Evolutionary conservation across 2,329 filamentous ascomycete species (phyloP).

Genomic region (Teratosphaeria destructans): DNA sequence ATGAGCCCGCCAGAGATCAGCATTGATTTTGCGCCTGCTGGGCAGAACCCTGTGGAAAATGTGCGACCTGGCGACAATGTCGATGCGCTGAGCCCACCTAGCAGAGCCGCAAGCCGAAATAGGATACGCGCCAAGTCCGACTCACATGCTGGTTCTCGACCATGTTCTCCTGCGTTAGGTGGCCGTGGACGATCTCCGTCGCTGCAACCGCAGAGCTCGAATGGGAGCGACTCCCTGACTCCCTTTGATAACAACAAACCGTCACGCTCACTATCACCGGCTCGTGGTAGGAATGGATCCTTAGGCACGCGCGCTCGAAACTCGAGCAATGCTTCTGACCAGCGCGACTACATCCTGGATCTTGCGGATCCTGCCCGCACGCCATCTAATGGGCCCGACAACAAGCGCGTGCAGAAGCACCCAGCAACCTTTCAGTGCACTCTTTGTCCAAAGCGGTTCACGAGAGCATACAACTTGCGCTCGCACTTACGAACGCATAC

Average conservation of each 20-base stretch:
- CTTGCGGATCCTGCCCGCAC: conserved; percentile 82
- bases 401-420: conserved; percentile 89
- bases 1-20: conserved; percentile 94
- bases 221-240: conserved; percentile 29
- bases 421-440: conserved; percentile 93
- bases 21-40: conserved; percentile 76
- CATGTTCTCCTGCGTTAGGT: conserved; percentile 29
- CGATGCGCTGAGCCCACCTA: conserved; percentile 73
- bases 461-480: conserved; percentile 87
- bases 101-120: conserved; percentile 34
- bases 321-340: conserved; percentile 43
- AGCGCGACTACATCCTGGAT: conserved; percentile 73
- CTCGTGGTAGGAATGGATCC: conserved; percentile 24
- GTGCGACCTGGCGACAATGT: conserved; percentile 48
- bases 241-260: conserved; percentile 28
- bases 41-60: conserved; percentile 31
- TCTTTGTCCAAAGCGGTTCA: conserved; percentile 91
- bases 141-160: conserved; percentile 42
- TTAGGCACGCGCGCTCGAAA: conserved; percentile 35
- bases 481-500: conserved; percentile 95
- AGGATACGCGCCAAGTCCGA: conserved; percentile 52
- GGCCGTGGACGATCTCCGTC: conserved; percentile 27
- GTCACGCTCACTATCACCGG: conserved; percentile 39
- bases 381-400: conserved; percentile 48
- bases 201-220: conserved; percentile 16